Percentiles rank a stretch among this genome's conserved stretches.
phyloP scores from a whole-genome alignment of 768 basidiomycete species.

The Boletus barrowsii region DNA sequence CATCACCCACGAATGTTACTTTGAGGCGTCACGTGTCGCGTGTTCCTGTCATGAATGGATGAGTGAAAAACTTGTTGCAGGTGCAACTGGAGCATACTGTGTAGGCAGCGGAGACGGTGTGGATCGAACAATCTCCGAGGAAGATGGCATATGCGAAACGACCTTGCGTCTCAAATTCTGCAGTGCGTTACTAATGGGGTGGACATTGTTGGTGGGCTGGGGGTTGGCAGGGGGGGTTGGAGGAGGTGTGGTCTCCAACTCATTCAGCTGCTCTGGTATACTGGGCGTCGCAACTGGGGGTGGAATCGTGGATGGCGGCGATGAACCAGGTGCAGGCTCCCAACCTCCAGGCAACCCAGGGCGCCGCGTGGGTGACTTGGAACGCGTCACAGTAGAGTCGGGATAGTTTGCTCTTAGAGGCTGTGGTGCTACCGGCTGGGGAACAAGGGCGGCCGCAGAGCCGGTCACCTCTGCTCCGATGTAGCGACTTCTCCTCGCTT shows the following conservation, averaged over 20 bases:
- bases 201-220: constrained; percentile 2
- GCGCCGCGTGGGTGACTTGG: constrained; percentile 20
- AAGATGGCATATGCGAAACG: constrained; percentile 17
- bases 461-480: constrained; percentile 18
- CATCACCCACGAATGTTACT: constrained; percentile 39
- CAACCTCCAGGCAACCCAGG: constrained; percentile 23
- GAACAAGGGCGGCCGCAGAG: neutral
- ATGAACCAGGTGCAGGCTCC: constrained; percentile 15
- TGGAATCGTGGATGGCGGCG: constrained; percentile 6
- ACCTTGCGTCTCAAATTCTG: constrained; percentile 30
- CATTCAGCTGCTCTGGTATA: constrained; percentile 7
- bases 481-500: constrained; percentile 30
- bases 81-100: constrained; percentile 14
- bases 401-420: constrained; percentile 4
- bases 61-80: neutral
- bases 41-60: constrained; percentile 10
- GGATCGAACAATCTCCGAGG: constrained; percentile 15
- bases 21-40: constrained; percentile 38
- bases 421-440: constrained; percentile 15
- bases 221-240: neutral
- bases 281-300: neutral
- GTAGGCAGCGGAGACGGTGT: constrained; percentile 12
- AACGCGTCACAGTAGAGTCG: constrained; percentile 5
- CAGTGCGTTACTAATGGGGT: constrained; percentile 16
- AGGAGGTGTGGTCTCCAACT: neutral